Percentiles rank a stretch among this genome's conserved stretches.
Conservation (phyloP, 2,329 filamentous ascomycete genomes). For the Sarocladium brachiariae region DNA sequence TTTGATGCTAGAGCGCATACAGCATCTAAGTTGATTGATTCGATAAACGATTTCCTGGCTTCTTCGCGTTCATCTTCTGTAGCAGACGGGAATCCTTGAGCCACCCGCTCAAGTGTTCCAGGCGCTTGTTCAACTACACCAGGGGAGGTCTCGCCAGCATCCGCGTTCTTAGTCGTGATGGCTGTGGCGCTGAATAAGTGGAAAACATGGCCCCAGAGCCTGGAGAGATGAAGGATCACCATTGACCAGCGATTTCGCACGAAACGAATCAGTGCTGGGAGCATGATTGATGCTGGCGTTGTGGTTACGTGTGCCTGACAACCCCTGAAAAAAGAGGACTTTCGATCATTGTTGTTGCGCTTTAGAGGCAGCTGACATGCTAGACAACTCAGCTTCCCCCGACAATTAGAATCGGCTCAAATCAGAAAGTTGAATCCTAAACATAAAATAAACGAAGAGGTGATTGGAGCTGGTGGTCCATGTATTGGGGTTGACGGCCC, state of each 20-base stretch:
- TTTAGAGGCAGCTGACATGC: no score
- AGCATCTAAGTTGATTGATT: constrained; percentile 15
- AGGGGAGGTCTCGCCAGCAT: not conserved
- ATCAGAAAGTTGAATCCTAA: no score
- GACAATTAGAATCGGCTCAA: no score
- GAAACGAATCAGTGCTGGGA: constrained; percentile 8
- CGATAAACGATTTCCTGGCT: constrained; percentile 15
- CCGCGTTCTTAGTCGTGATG: not conserved
- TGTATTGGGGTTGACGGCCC: no score
- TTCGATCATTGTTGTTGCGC: constrained; percentile 1
- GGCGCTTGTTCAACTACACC: constrained; percentile 6
- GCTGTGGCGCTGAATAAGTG: not conserved
- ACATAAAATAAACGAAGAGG: no score
- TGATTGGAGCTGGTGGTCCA: no score
- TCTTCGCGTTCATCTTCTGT: constrained; percentile 11
- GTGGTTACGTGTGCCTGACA: not conserved
- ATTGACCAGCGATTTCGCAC: constrained; percentile 8
- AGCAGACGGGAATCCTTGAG: constrained; percentile 11
- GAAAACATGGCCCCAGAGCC: constrained; percentile 8
- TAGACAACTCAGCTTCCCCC: no score
- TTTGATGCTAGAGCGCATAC: constrained; percentile 18
- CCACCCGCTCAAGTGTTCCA: not conserved
- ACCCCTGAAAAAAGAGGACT: not conserved
- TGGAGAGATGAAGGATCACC: constrained; percentile 8
- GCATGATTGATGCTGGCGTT: not conserved